A percentile compares a stretch with the other conserved stretches of the same genome.
Evolutionary conservation across 2,329 filamentous ascomycete genomes (phyloP).

Genomic region (Cadophora malorum): DNA sequence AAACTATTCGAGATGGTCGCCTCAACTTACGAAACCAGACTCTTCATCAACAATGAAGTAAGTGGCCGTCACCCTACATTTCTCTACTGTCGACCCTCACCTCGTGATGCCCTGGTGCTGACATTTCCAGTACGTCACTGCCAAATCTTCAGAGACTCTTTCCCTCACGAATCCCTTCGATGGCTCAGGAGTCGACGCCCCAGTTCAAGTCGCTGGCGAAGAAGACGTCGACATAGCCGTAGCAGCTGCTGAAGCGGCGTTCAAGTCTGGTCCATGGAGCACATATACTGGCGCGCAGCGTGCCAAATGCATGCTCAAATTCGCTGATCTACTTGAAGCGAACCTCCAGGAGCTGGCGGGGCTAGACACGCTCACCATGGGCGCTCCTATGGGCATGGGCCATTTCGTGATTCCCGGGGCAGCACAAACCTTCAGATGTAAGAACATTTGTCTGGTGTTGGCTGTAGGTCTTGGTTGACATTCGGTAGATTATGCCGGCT

Average conservation of each 20-base stretch:
- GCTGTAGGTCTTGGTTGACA: slow-evolving; percentile 22
- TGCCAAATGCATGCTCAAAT: slow-evolving; percentile 28
- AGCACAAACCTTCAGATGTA: slow-evolving; percentile 38
- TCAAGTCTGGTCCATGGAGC: slow-evolving; percentile 50
- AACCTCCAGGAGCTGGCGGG: slow-evolving; percentile 47
- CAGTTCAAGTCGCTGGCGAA: slow-evolving; percentile 28
- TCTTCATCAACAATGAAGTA: slow-evolving; percentile 59
- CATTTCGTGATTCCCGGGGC: slow-evolving; percentile 49
- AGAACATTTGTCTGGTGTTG: background rate
- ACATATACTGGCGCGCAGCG: slow-evolving; percentile 27
- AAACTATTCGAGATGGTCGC: background rate
- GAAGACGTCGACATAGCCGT: slow-evolving; percentile 54
- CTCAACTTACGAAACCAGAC: slow-evolving; percentile 28
- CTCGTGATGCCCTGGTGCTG: slow-evolving; percentile 49
- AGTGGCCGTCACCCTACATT: background rate
- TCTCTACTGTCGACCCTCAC: slow-evolving; percentile 13
- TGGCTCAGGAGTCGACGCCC: slow-evolving; percentile 53
- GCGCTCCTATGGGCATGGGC: slow-evolving; percentile 52
- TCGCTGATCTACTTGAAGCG: slow-evolving; percentile 52
- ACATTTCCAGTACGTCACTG: slow-evolving; percentile 24
- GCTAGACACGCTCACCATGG: slow-evolving; percentile 54
- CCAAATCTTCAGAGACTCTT: slow-evolving; percentile 26
- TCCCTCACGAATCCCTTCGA: slow-evolving; percentile 52
- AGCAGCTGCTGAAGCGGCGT: slow-evolving; percentile 51
- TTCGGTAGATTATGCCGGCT: slow-evolving; percentile 46